phyloP scores from a whole-genome alignment of 352 stramenopile genomes.

The Phytophthora meadii region DNA sequence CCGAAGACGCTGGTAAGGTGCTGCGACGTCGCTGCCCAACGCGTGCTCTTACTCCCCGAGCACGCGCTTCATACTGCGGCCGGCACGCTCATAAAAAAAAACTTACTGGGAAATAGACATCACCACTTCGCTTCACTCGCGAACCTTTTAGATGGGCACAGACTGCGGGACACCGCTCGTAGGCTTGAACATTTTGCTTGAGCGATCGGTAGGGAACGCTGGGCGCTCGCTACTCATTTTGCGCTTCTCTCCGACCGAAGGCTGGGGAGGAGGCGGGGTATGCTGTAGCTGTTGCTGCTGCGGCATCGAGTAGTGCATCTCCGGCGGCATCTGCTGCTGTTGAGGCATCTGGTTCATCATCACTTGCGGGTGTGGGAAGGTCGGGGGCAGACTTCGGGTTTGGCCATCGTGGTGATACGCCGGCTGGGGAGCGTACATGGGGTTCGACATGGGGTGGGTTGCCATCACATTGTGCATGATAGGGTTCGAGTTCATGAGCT shows the following conservation, averaged over 20 bases:
- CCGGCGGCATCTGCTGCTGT: slow-evolving; percentile 39
- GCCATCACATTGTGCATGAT: slow-evolving; percentile 43
- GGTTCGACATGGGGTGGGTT: slow-evolving; percentile 36
- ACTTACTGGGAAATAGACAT: slow-evolving; percentile 32
- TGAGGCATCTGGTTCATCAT: slow-evolving; percentile 60
- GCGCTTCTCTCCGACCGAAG: slow-evolving; percentile 50
- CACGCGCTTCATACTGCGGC: slow-evolving; percentile 35
- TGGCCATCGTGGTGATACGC: slow-evolving; percentile 41
- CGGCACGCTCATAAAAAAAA: slow-evolving; percentile 33
- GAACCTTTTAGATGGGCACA: slow-evolving; percentile 44
- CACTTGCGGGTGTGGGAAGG: slow-evolving; percentile 58
- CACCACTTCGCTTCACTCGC: not conserved
- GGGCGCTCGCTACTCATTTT: slow-evolving; percentile 57
- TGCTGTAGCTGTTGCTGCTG: slow-evolving; percentile 27
- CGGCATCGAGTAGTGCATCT: slow-evolving; percentile 47
- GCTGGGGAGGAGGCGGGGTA: slow-evolving; percentile 4
- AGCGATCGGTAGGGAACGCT: slow-evolving; percentile 40
- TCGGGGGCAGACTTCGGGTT: slow-evolving; percentile 48
- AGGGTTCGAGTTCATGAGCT: slow-evolving; percentile 40
- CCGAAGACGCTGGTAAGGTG: slow-evolving; percentile 20
- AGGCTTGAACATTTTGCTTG: slow-evolving; percentile 52
- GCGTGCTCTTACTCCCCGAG: slow-evolving; percentile 32
- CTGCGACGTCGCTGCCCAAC: slow-evolving; percentile 22
- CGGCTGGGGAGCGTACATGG: slow-evolving; percentile 30
- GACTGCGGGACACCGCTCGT: slow-evolving; percentile 44